A percentile compares a stretch with the other conserved stretches of the same genome.
These are phyloP conservation scores for Meira nashicola DNA, from an alignment of 1,284 basidiomycete species.

Conservation along the genomic window DNA sequence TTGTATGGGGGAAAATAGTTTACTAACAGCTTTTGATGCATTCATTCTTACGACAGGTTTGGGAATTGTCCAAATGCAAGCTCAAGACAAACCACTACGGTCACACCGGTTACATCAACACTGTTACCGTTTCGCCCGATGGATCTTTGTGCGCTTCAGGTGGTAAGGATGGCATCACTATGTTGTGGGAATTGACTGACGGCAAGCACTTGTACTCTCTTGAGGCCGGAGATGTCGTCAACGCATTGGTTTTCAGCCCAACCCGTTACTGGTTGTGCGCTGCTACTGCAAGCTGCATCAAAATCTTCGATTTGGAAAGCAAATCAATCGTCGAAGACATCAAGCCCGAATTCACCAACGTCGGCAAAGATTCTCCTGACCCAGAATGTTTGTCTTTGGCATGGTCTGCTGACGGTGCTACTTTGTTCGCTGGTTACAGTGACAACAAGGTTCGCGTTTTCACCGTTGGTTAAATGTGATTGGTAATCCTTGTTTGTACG, in stretches of 20 bases:
- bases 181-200: conserved; percentile 99
- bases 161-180: conserved; percentile 94
- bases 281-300: conserved; percentile 94
- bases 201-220: conserved; percentile 99
- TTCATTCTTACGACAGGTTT: conserved; percentile 64
- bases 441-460: conserved; percentile 55
- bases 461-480: conserved; percentile 47
- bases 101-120: conserved; percentile 99
- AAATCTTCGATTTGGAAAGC: conserved; percentile 57
- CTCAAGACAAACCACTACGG: conserved; percentile 99
- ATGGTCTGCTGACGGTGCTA: conserved; percentile 97
- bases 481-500: too few species aligned
- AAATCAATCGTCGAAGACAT: conserved; percentile 98
- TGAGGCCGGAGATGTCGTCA: conserved; percentile 97
- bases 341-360: conserved; percentile 60
- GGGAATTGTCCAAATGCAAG: conserved; percentile 99
- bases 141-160: conserved; percentile 98
- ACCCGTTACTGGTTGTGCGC: conserved; percentile 93
- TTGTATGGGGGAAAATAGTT: background rate
- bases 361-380: conserved; percentile 71
- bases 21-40: background rate
- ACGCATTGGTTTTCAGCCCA: conserved; percentile 98
- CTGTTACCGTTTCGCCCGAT: conserved; percentile 96
- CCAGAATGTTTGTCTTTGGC: conserved; percentile 96
- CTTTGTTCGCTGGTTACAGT: conserved; percentile 71